A percentile compares a stretch with the other conserved stretches of the same genome.
These are phyloP conservation scores for Pseudogymnoascus sp. DNA, from an alignment of 2,329 filamentous ascomycete genomes.

Conservation along the genomic window DNA sequence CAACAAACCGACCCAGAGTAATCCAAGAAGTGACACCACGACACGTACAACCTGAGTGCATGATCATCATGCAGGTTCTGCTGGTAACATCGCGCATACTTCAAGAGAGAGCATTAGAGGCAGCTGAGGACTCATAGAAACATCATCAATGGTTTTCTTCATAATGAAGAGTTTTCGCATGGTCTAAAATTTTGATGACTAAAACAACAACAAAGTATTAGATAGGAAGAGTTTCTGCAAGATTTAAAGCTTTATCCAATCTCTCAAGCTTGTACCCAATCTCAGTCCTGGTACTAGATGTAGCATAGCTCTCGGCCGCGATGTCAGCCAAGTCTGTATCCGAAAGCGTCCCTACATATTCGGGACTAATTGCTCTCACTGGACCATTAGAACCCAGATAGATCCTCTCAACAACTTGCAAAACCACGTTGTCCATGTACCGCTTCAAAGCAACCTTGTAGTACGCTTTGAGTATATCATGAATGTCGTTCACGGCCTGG, in stretches of 20 bases:
- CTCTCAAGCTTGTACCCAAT: neutral
- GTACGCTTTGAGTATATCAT: no score
- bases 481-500: no score
- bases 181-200: no score
- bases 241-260: neutral
- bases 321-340: slow-evolving; percentile 53
- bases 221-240: neutral
- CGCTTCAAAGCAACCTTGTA: neutral
- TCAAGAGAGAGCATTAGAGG: no score
- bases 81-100: no score
- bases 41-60: neutral
- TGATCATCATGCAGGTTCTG: neutral
- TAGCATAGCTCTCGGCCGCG: neutral
- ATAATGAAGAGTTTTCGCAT: no score
- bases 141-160: no score
- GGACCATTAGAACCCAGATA: slow-evolving; percentile 5
- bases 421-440: neutral
- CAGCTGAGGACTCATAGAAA: no score
- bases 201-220: no score
- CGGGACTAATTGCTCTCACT: neutral
- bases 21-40: no score
- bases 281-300: neutral
- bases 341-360: slow-evolving; percentile 38
- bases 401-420: slow-evolving; percentile 2
- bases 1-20: neutral